Evolutionary conservation across 331 rosid genomes (phyloP).

Genomic region (Prunus yedoensis): DNA sequence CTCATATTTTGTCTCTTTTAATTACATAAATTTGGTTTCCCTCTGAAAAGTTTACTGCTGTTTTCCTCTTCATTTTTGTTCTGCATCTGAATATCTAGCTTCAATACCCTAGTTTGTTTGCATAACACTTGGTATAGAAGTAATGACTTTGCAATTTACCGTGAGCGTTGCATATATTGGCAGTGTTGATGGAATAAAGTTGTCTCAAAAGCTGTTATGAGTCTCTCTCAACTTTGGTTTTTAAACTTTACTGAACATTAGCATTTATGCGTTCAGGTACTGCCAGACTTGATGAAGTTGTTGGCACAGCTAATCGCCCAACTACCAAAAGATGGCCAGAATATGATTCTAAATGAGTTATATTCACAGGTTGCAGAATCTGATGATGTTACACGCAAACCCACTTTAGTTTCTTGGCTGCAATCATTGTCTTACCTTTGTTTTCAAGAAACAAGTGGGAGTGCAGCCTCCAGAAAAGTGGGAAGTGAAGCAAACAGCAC

Average conservation of each 20-base stretch:
- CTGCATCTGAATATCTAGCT: neutral
- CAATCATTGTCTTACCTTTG: conserved; percentile 89
- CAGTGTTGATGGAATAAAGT: conserved; percentile 9
- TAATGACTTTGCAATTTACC: conserved; percentile 14
- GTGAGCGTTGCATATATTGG: neutral
- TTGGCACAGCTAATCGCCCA: conserved; percentile 66
- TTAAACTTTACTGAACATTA: conserved; percentile 16
- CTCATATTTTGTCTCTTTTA: conserved; percentile 10
- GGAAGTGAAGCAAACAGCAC: conserved; percentile 26
- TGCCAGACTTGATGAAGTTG: conserved; percentile 76
- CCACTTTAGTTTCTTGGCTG: conserved; percentile 85
- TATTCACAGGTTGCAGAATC: conserved; percentile 86
- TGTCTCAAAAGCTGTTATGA: neutral
- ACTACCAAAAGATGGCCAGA: conserved; percentile 70
- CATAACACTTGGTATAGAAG: neutral
- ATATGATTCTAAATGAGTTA: conserved; percentile 68
- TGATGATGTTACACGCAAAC: conserved; percentile 86
- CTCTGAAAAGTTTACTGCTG: neutral
- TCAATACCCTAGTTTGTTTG: neutral
- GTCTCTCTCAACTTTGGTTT: conserved; percentile 24
- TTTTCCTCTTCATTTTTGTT: neutral
- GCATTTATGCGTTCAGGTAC: conserved; percentile 52
- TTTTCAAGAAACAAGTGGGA: conserved; percentile 40
- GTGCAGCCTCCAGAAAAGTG: conserved; percentile 28
- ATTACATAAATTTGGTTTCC: conserved; percentile 14